Evolutionary conservation across 1,139 yeast species (phyloP), one percentile per base, ranked within the genome.

Genomic region (Taphrina betulina): DNA sequence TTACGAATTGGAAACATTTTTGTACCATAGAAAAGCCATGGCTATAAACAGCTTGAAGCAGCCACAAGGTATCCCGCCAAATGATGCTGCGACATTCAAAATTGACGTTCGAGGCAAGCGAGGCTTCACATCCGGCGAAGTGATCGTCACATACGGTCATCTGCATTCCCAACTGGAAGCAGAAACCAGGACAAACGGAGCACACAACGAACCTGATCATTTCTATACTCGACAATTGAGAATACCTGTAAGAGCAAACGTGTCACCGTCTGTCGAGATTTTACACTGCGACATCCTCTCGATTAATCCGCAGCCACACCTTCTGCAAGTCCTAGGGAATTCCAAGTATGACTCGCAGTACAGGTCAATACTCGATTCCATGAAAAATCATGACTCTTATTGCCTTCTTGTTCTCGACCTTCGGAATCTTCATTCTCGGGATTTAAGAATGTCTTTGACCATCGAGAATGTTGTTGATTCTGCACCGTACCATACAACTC

Each of bases 281-380:
- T 82, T 84, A 1, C 84, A 87, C 3, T 84, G 85, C 67, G 94
- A 86, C 64, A 70, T 87, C 8, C 69, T 85, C 10, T 85, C 90
- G 0, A 66, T 79, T 23, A 66, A 68, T 12, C 66, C 28, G 17
- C 35, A 19, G 2, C 5, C 5, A 23, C 3, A 19, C 8, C 34
- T 3, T n/a, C 40, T 14, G 5, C 14, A 16, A 16, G 19, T 31
- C 34, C 14, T 40, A n/a, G 16, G 16, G 8, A 8, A 17, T 28
- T 8, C 40, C 35, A 28, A 42, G 22, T 26, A n/a, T 14, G 34
- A 23, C 17, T 26, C 10, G 12, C 56, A 26, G n/a, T 52, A 42
- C 23, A 5, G 16, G 5, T n/a, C 20, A 16, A 17, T 50, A 16
- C 31, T 7, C 29, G 24, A 14, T 7, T 12, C 42, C 14, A 22